Percentiles rank a stretch among this genome's conserved stretches.
These are phyloP conservation scores for Blastocystis sp. DNA, from an alignment of 352 stramenopile species.

Conservation along the genomic window DNA sequence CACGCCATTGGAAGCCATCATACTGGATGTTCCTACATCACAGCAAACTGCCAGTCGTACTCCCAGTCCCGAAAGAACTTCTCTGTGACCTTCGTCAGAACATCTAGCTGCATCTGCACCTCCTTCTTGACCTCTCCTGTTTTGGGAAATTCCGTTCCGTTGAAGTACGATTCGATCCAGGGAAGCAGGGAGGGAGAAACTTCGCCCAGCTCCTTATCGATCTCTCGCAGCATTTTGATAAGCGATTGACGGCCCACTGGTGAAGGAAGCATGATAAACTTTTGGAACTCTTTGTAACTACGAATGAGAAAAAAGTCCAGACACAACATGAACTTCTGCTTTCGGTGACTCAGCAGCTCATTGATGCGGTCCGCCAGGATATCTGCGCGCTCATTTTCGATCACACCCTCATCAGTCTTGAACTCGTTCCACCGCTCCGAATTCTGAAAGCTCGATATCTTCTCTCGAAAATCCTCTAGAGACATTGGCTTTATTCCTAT, in stretches of 20 bases:
- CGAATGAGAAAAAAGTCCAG: neutral
- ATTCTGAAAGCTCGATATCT: conserved; percentile 60
- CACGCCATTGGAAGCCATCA: conserved; percentile 60
- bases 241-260: conserved; percentile 19
- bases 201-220: conserved; percentile 47
- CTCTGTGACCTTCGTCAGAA: conserved; percentile 40
- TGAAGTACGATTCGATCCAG: conserved; percentile 61
- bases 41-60: neutral
- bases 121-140: conserved; percentile 22
- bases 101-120: conserved; percentile 29
- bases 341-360: conserved; percentile 45
- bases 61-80: conserved; percentile 62
- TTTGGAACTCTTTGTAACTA: conserved; percentile 59
- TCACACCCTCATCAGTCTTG: conserved; percentile 55
- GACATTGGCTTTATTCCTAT: conserved; percentile 43
- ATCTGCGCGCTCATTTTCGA: conserved; percentile 60
- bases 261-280: conserved; percentile 62
- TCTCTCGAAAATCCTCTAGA: conserved; percentile 54
- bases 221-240: conserved; percentile 14
- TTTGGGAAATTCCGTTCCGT: conserved; percentile 53
- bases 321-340: conserved; percentile 55
- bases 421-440: conserved; percentile 49
- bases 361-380: conserved; percentile 61
- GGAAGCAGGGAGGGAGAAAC: conserved; percentile 44
- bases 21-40: conserved; percentile 51